These are phyloP conservation scores for Vitis rotundifolia DNA, from an alignment of 164 flowering plant genomes.

Conservation along the genomic window DNA sequence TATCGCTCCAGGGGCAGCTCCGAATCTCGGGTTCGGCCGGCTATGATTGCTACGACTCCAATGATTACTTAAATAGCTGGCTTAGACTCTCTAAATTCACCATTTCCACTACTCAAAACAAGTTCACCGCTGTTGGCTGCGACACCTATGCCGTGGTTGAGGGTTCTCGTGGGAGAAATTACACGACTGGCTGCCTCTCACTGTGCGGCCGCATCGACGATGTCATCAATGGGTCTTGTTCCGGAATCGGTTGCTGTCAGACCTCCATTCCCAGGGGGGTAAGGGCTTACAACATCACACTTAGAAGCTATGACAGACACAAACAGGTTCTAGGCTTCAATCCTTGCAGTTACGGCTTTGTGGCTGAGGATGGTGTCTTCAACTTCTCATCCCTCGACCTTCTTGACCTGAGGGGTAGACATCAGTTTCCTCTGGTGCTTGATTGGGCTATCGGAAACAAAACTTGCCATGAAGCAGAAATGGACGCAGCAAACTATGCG, in stretches of 20 bases:
- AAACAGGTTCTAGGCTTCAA: not conserved
- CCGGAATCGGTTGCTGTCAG: slow-evolving; percentile 15
- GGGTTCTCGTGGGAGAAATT: not conserved
- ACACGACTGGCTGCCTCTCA: not conserved
- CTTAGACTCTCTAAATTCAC: not conserved
- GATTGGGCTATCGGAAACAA: slow-evolving; percentile 4
- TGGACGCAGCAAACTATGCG: not conserved
- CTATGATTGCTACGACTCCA: not conserved
- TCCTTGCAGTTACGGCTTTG: slow-evolving; percentile 8
- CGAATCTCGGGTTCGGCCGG: not conserved
- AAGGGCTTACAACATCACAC: not conserved
- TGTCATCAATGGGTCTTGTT: not conserved
- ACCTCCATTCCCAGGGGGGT: not conserved
- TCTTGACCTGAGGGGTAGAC: not conserved
- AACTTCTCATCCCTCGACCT: not conserved
- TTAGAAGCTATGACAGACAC: not conserved
- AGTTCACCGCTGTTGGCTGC: slow-evolving; percentile 11
- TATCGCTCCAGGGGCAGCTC: slow-evolving; percentile 6
- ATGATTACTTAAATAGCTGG: not conserved
- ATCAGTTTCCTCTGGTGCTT: not conserved
- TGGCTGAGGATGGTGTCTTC: slow-evolving; percentile 4
- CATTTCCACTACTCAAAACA: slow-evolving; percentile 9
- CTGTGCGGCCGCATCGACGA: not conserved
- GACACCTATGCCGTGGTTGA: not conserved
- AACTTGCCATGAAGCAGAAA: not conserved